Percentiles rank a stretch among this genome's conserved stretches.
These are phyloP conservation scores for Fomitopsis palustris DNA, from an alignment of 1,284 basidiomycete genomes.

Conservation along the genomic window DNA sequence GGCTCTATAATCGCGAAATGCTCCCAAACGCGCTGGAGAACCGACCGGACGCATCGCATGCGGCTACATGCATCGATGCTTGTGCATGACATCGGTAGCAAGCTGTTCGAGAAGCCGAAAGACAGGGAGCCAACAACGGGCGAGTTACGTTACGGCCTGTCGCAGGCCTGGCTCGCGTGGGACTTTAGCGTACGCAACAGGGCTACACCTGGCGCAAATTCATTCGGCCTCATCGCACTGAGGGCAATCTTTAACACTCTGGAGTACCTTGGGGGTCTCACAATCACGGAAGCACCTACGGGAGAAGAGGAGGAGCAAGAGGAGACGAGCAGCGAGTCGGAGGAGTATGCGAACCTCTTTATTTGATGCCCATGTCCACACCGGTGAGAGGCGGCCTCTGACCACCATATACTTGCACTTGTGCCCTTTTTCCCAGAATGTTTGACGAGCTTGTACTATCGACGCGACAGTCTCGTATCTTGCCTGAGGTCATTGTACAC, in stretches of 20 bases:
- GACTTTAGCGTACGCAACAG: conserved; percentile 42
- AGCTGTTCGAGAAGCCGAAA: conserved; percentile 35
- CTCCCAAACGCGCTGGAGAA: conserved; percentile 54
- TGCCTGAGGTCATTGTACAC: too few species aligned
- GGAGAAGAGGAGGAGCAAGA: not conserved
- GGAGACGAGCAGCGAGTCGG: not conserved
- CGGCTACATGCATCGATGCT: conserved; percentile 51
- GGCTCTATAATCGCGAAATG: conserved; percentile 68
- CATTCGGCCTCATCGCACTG: conserved; percentile 66
- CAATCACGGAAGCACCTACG: not conserved
- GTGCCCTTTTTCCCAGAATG: too few species aligned
- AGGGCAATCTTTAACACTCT: conserved; percentile 56
- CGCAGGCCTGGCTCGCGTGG: conserved; percentile 64
- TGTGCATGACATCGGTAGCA: conserved; percentile 46
- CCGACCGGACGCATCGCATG: conserved; percentile 61
- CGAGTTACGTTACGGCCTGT: conserved; percentile 41
- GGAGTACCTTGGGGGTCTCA: conserved; percentile 35
- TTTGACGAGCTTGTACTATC: too few species aligned
- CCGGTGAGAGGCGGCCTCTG: too few species aligned
- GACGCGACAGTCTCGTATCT: too few species aligned
- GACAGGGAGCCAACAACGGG: conserved; percentile 20
- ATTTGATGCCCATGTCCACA: not conserved
- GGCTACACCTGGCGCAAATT: conserved; percentile 54
- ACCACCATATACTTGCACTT: too few species aligned
- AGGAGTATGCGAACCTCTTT: not conserved